A percentile compares a stretch with the other conserved stretches of the same genome.
Evolutionary conservation across 1,284 basidiomycete genomes (phyloP).

Genomic region (Puccinia coronata): DNA sequence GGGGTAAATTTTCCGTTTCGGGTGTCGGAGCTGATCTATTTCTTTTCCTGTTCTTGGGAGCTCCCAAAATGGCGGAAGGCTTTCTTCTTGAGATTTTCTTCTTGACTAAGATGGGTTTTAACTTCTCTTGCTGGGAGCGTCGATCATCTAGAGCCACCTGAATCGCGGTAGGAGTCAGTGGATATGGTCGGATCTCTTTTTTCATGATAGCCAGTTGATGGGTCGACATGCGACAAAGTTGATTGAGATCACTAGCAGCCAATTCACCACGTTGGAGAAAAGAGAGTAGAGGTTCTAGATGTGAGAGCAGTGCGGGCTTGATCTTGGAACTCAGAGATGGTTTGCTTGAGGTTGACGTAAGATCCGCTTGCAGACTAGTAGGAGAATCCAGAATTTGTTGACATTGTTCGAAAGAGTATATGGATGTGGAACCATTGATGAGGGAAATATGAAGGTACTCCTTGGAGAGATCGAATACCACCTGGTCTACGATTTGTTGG

Average conservation of each 20-base stretch:
- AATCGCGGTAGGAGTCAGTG: slow-evolving; percentile 1
- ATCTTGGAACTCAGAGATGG: slow-evolving; percentile 4
- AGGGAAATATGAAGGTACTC: slow-evolving; percentile 15
- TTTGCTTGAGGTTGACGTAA: not conserved
- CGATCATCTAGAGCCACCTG: slow-evolving; percentile 10
- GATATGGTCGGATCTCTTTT: not conserved
- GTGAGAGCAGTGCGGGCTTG: not conserved
- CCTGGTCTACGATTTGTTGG: slow-evolving; percentile 29
- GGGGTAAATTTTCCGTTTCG: not conserved
- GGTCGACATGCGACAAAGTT: slow-evolving; percentile 8
- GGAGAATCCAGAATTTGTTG: not conserved
- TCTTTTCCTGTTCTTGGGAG: not conserved
- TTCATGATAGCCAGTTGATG: slow-evolving; percentile 28
- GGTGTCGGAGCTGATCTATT: not conserved
- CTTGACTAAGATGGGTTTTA: not conserved
- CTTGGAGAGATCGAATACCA: slow-evolving; percentile 18
- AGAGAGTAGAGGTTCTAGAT: slow-evolving; percentile 12
- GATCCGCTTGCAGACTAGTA: not conserved
- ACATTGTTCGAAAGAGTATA: slow-evolving; percentile 20
- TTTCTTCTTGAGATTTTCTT: not conserved
- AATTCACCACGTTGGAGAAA: not conserved
- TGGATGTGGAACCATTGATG: slow-evolving; percentile 16
- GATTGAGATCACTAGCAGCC: not conserved
- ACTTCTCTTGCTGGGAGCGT: not conserved
- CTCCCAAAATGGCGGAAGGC: not conserved